Conservation (phyloP, 345 rosid genomes). For the Populus nigra region DNA sequence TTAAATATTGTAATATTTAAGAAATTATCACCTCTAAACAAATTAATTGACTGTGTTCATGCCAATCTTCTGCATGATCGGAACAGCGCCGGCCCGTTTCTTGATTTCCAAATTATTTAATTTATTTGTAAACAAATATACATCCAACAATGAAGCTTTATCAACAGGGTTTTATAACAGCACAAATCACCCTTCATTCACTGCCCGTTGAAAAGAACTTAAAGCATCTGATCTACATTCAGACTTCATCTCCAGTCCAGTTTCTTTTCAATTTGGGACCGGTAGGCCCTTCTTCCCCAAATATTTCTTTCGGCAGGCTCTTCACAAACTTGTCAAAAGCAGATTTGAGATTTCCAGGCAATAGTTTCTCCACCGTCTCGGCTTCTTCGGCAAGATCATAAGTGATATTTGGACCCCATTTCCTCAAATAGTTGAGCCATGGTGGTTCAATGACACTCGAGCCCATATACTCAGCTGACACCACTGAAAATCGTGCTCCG, state of each 20-base stretch:
- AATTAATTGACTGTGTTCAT: no score
- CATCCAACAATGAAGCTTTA: no score
- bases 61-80: no score
- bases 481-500: conserved; percentile 37
- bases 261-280: conserved; percentile 66
- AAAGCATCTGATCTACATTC: neutral
- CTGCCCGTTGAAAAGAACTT: no score
- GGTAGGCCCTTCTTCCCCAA: conserved; percentile 82
- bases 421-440: conserved; percentile 61
- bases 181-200: no score
- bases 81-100: no score
- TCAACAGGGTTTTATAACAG: no score
- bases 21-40: no score
- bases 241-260: conserved; percentile 36
- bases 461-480: conserved; percentile 55
- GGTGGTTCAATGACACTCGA: conserved; percentile 41
- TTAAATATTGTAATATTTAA: no score
- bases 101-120: no score
- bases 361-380: conserved; percentile 32
- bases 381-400: conserved; percentile 43
- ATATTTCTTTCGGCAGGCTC: conserved; percentile 52
- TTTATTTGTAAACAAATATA: no score
- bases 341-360: conserved; percentile 49
- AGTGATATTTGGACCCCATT: conserved; percentile 78
- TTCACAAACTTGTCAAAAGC: conserved; percentile 43